These are phyloP conservation scores for Phytophthora europaea DNA, from an alignment of 352 stramenopile species.

Conservation along the genomic window DNA sequence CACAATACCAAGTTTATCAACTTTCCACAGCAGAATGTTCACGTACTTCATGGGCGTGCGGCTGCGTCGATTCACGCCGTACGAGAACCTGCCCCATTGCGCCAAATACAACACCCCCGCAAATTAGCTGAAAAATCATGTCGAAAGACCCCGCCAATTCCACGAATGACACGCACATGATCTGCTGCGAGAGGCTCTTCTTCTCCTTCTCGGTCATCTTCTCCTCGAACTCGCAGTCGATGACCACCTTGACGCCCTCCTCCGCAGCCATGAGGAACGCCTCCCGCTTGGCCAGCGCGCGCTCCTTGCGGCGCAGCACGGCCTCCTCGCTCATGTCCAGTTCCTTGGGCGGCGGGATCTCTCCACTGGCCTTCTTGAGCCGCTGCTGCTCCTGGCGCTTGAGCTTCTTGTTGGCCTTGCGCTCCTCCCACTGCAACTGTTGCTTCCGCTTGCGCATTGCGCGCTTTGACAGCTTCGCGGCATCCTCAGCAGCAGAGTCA, in stretches of 20 bases:
- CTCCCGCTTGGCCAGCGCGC: slow-evolving; percentile 75
- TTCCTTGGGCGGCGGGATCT: slow-evolving; percentile 48
- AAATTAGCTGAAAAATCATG: neutral
- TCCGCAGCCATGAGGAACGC: slow-evolving; percentile 86
- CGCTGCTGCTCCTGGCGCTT: slow-evolving; percentile 65
- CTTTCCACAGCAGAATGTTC: neutral
- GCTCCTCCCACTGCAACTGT: slow-evolving; percentile 76
- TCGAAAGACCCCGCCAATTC: neutral
- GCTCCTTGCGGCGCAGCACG: slow-evolving; percentile 70
- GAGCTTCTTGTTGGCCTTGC: slow-evolving; percentile 90
- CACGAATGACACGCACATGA: slow-evolving; percentile 83
- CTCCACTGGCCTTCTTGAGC: slow-evolving; percentile 36
- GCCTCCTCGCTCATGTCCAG: slow-evolving; percentile 86
- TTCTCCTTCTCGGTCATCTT: slow-evolving; percentile 94
- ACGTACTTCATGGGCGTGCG: slow-evolving; percentile 61
- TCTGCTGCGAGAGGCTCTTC: slow-evolving; percentile 95
- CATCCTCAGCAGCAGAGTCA: slow-evolving; percentile 1
- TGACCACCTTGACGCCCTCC: slow-evolving; percentile 85
- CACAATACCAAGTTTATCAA: neutral
- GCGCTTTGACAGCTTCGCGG: slow-evolving; percentile 55
- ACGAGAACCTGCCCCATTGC: slow-evolving; percentile 72
- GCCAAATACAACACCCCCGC: neutral
- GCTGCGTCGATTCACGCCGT: slow-evolving; percentile 80
- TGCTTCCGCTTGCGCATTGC: slow-evolving; percentile 69
- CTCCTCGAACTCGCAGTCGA: slow-evolving; percentile 96